Percentiles rank a stretch among this genome's conserved stretches.
Evolutionary conservation across 768 basidiomycete species (phyloP).

Genomic region (Boletales sp.): DNA sequence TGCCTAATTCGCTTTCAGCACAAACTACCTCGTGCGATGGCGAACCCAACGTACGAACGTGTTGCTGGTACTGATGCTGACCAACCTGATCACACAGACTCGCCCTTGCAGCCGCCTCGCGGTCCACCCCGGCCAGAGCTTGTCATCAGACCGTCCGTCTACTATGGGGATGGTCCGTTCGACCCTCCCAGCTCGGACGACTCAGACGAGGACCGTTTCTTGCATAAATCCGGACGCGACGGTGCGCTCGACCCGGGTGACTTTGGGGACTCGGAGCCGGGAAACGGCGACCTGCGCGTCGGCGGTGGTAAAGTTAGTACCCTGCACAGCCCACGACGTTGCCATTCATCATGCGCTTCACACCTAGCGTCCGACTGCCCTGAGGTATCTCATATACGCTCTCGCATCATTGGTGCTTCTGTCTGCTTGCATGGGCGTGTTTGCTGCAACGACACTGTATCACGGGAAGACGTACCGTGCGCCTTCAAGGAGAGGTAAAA

Average conservation of each 20-base stretch:
- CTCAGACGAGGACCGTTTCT: slow-evolving; percentile 38
- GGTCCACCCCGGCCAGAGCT: slow-evolving; percentile 5
- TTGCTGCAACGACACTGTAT: slow-evolving; percentile 71
- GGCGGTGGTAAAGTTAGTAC: slow-evolving; percentile 36
- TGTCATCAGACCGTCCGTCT: slow-evolving; percentile 34
- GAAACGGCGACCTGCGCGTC: slow-evolving; percentile 28
- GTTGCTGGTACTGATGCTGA: slow-evolving; percentile 25
- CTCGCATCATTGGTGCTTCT: slow-evolving; percentile 58
- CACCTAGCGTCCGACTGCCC: slow-evolving; percentile 45
- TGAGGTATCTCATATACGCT: slow-evolving; percentile 59
- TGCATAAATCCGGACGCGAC: slow-evolving; percentile 42
- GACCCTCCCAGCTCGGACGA: slow-evolving; percentile 82
- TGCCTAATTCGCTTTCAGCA: slow-evolving; percentile 5
- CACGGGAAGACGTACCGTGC: slow-evolving; percentile 48
- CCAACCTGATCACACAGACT: slow-evolving; percentile 12
- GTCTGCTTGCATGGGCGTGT: slow-evolving; percentile 67
- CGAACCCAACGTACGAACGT: slow-evolving; percentile 27
- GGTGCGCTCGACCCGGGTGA: slow-evolving; percentile 1
- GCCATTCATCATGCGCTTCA: slow-evolving; percentile 5
- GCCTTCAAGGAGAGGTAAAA: slow-evolving; percentile 51
- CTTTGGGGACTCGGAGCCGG: slow-evolving; percentile 25
- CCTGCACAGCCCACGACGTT: not conserved
- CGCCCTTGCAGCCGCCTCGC: slow-evolving; percentile 2
- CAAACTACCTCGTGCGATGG: slow-evolving; percentile 18
- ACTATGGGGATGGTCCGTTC: slow-evolving; percentile 77